Evolutionary conservation across 306 rosid genomes (phyloP).

Genomic region (Chamaecrista fasciculata): DNA sequence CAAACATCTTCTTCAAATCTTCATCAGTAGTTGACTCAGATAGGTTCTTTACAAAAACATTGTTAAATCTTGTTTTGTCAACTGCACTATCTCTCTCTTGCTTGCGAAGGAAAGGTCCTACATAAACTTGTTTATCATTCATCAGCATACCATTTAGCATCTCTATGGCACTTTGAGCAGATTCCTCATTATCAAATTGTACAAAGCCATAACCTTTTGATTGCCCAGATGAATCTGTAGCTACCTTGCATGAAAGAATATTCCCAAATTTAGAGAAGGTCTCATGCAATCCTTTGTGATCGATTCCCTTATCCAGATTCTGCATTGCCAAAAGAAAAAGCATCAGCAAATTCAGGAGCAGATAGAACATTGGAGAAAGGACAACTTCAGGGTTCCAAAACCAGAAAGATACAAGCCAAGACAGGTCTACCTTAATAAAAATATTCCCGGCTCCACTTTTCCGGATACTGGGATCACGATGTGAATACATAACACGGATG

Average conservation of each 20-base stretch:
- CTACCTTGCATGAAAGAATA: slow-evolving; percentile 95
- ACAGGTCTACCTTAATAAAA: slow-evolving; percentile 72
- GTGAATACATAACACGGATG: slow-evolving; percentile 91
- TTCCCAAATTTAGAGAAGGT: slow-evolving; percentile 87
- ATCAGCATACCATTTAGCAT: slow-evolving; percentile 93
- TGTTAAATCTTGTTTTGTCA: slow-evolving; percentile 70
- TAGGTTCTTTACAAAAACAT: slow-evolving; percentile 88
- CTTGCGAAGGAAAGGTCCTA: slow-evolving; percentile 98
- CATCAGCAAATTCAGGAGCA: slow-evolving; percentile 19
- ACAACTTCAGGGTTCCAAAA: neutral
- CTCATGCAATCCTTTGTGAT: slow-evolving; percentile 92
- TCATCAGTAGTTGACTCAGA: slow-evolving; percentile 81
- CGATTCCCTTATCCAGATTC: slow-evolving; percentile 94
- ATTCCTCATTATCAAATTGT: slow-evolving; percentile 84
- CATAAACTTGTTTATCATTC: slow-evolving; percentile 94
- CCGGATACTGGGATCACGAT: slow-evolving; percentile 92
- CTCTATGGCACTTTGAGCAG: slow-evolving; percentile 88
- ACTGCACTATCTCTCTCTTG: slow-evolving; percentile 71
- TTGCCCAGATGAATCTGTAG: slow-evolving; percentile 79
- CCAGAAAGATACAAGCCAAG: slow-evolving; percentile 3
- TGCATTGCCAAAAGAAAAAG: slow-evolving; percentile 35
- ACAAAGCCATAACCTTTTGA: slow-evolving; percentile 98
- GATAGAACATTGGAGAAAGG: slow-evolving; percentile 7
- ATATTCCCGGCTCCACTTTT: slow-evolving; percentile 96
- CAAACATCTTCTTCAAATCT: slow-evolving; percentile 64